These are phyloP conservation scores for Capsicum rhomboideum DNA, from an alignment of 257 asterid species.

Conservation along the genomic window DNA sequence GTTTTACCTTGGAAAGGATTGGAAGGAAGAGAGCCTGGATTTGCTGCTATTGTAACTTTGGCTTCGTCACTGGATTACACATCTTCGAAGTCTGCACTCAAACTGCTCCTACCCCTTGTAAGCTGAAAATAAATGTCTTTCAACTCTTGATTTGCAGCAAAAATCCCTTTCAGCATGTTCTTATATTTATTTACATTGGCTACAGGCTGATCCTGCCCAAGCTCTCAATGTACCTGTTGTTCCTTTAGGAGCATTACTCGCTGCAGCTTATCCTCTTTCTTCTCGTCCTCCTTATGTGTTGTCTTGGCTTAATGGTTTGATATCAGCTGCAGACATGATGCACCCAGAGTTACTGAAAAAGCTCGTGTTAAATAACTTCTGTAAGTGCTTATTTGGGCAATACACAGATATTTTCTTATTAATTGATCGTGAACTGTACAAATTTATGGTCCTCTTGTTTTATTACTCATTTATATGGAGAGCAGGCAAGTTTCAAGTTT, in stretches of 20 bases:
- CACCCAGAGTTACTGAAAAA: constrained; percentile 87
- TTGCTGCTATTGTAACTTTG: constrained; percentile 81
- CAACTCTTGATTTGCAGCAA: not conserved
- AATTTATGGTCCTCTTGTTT: not conserved
- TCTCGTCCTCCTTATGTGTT: constrained; percentile 85
- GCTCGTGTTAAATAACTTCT: constrained; percentile 79
- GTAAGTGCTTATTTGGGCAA: constrained; percentile 37
- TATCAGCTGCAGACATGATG: constrained; percentile 97
- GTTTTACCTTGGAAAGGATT: constrained; percentile 31
- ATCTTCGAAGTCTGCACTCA: constrained; percentile 75
- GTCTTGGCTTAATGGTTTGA: constrained; percentile 81
- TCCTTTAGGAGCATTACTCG: constrained; percentile 84
- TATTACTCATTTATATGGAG: not conserved
- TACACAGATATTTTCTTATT: not conserved
- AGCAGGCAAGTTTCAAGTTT: not conserved
- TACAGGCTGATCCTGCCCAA: constrained; percentile 98
- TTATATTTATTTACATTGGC: not conserved
- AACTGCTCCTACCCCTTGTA: constrained; percentile 79
- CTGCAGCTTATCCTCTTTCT: constrained; percentile 91
- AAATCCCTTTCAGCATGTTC: not conserved
- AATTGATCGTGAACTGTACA: not conserved
- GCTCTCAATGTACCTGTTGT: constrained; percentile 91
- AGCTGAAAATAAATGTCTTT: constrained; percentile 21
- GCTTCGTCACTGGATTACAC: constrained; percentile 95
- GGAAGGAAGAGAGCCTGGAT: constrained; percentile 71